Percentiles rank a stretch among this genome's conserved stretches.
These are phyloP conservation scores for Backusella liffmaniae DNA, from an alignment of 192 early-diverging fungal genomes.

Conservation along the genomic window DNA sequence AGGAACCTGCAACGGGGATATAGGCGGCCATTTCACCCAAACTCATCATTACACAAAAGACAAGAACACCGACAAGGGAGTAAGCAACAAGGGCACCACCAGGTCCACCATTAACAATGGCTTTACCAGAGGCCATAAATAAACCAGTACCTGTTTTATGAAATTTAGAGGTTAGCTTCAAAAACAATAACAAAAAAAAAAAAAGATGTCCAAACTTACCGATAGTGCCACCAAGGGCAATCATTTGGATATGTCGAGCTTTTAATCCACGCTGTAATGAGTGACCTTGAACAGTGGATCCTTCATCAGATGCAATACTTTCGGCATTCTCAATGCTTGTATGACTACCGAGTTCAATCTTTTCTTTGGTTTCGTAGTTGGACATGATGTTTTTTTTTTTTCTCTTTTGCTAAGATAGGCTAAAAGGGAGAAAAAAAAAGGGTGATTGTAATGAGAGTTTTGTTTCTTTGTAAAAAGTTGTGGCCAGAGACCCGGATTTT, in stretches of 20 bases:
- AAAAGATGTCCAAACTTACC: background rate
- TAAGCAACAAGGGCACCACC: conserved; percentile 71
- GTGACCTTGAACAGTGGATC: background rate
- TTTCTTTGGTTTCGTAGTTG: conserved; percentile 12
- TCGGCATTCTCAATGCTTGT: conserved; percentile 5
- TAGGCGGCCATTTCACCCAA: conserved; percentile 79
- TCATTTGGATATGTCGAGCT: conserved; percentile 36
- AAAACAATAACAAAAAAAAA: background rate
- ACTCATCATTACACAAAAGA: conserved; percentile 65
- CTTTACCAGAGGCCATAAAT: conserved; percentile 68
- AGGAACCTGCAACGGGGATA: conserved; percentile 78
- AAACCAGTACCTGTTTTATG: conserved; percentile 58
- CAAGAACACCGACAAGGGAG: conserved; percentile 54
- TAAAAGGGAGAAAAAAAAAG: background rate
- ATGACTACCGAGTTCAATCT: background rate
- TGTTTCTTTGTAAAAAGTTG: conserved; percentile 1
- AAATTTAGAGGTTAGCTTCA: background rate
- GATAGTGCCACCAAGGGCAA: conserved; percentile 29
- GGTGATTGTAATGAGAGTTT: background rate
- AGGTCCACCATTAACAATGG: conserved; percentile 67
- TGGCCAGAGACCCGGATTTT: conserved; percentile 33
- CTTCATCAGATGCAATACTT: background rate
- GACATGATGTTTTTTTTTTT: background rate
- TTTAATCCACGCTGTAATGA: conserved; percentile 18
- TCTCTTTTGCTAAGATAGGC: background rate